These are phyloP conservation scores for Silene vulgaris DNA, from an alignment of 179 eudicot genomes.

Conservation along the genomic window DNA sequence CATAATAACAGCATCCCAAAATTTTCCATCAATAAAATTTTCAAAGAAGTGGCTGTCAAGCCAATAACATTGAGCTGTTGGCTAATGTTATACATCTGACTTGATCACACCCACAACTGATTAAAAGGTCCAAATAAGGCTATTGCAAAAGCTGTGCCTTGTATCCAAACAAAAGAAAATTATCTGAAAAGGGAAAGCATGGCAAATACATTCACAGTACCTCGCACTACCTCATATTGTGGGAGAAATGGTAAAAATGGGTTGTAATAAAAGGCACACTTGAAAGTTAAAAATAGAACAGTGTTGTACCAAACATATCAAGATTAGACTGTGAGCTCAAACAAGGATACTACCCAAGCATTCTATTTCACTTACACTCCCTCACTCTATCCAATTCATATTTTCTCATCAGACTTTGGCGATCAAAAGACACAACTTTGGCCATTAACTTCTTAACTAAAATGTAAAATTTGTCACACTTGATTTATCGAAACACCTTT, in stretches of 20 bases:
- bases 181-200: not conserved
- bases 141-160: not conserved
- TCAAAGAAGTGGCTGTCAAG: not conserved
- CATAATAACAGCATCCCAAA: not conserved
- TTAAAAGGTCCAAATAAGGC: not conserved
- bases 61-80: not conserved
- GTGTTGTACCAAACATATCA: conserved; percentile 40
- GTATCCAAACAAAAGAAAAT: not conserved
- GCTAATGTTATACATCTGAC: not conserved
- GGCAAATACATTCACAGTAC: not conserved
- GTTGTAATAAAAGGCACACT: not conserved
- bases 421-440: too few relatives aligned
- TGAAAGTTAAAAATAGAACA: not conserved
- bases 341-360: too few relatives aligned
- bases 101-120: not conserved
- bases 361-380: too few relatives aligned
- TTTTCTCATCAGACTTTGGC: too few relatives aligned
- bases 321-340: too few relatives aligned
- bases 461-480: too few relatives aligned
- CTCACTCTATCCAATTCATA: too few relatives aligned
- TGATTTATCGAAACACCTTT: too few relatives aligned
- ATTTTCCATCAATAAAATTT: not conserved
- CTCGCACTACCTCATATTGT: not conserved
- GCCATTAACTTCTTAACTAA: too few relatives aligned
- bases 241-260: not conserved